Base-by-base conservation (phyloP, 306 rosid genomes). In the Ochetophila trinervis region DNA sequence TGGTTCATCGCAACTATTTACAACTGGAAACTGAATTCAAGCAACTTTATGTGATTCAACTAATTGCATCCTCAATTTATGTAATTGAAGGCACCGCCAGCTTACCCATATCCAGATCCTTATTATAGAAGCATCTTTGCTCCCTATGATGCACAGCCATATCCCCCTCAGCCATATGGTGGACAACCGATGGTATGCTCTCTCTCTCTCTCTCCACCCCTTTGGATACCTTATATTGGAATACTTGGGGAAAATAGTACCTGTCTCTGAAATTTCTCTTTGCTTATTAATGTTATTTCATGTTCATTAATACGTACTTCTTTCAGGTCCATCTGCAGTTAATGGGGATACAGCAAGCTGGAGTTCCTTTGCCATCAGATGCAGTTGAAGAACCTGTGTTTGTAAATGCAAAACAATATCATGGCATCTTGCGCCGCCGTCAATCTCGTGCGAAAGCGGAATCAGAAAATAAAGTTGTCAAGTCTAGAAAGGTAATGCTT, bases 381-480 rank as follows among this genome's bases (percentile, higher is more conserved):
- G 91, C 94, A 21, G 94, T 91, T 65, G 96, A 88, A 84, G 97
- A 88, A 81, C 96, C 96, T 24, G 96, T 91, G 51, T 91, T 88
- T 83, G 97, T 88, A 68, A 91, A 91, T 76, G 97, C 97, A 56
- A 91, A 91, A 63, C 97, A 88, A 68, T 91, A 91, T 81, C 97
- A 84, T n/a, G 97, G 97, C 66, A 91, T 91, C 79, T 78, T 91
- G 74, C 79, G 96, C 54, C 96, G 96, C 8, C 79, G 97, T 35
- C 97, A 91, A 68, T 91, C 94, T 58, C 97, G 96, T 67, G 97
- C 97, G 36, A 91, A 88, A 85, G 97, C 97, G 68, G 97, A 91
- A 83, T 86, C 91, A 44, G 96, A 89, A 87, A 85, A 87, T 57
- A 92, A 89, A 75, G 90, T 75, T 72, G 34, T 87, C 62, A 89